Conservation (phyloP, 306 rosid genomes). For the Glycine latifolia region DNA sequence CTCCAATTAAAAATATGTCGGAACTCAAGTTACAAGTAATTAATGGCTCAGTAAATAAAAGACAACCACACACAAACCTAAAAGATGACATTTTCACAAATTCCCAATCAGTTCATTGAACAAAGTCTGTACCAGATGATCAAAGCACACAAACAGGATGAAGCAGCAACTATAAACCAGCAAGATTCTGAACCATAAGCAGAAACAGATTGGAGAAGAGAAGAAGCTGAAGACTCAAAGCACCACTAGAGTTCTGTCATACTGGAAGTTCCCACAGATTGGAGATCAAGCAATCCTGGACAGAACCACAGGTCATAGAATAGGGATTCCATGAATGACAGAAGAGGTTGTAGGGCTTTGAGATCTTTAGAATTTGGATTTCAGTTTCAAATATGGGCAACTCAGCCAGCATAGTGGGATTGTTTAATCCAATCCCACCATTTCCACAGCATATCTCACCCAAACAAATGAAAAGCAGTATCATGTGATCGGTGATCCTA, state of each 20-base stretch:
- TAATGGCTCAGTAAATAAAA: neutral
- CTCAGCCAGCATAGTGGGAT: neutral
- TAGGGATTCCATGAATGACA: neutral
- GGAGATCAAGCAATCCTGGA: neutral
- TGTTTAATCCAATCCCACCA: neutral
- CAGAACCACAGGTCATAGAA: neutral
- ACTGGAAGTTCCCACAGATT: neutral
- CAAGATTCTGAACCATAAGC: slow-evolving; percentile 1
- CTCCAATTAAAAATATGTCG: neutral
- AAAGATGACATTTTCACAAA: slow-evolving; percentile 2
- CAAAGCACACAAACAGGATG: neutral
- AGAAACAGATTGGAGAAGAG: slow-evolving; percentile 3
- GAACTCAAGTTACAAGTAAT: neutral
- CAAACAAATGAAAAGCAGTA: slow-evolving; percentile 7
- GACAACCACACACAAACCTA: neutral
- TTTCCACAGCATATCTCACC: neutral
- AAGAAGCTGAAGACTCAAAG: slow-evolving; percentile 3
- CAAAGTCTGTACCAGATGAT: neutral
- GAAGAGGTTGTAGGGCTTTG: neutral
- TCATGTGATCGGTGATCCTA: neutral
- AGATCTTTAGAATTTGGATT: neutral
- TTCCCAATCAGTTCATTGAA: neutral
- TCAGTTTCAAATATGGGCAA: slow-evolving; percentile 10
- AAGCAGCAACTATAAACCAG: slow-evolving; percentile 6
- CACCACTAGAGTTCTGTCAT: neutral